A percentile compares a stretch with the other conserved stretches of the same genome.
Conservation (phyloP, 75 land plant genomes). For the Picea sitchensis region DNA sequence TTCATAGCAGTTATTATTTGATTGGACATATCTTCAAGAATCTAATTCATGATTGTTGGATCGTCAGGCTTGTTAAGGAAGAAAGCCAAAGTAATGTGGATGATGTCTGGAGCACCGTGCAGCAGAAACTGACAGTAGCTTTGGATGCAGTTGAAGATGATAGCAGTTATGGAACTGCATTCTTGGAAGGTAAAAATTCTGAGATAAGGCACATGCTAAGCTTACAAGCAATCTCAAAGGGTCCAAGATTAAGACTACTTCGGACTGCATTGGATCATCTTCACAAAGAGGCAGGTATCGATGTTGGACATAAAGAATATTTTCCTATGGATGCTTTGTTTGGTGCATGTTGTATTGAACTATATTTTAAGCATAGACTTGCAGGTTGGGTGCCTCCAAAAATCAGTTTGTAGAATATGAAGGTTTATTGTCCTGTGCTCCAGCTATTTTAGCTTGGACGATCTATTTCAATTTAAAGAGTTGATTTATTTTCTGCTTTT, state of each 20-base stretch:
- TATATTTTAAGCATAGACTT: not conserved
- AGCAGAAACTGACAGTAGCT: constrained; percentile 3
- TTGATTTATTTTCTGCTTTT: not conserved
- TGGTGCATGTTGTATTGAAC: not conserved
- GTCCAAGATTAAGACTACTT: constrained; percentile 32
- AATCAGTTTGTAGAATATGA: not conserved
- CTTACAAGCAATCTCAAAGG: constrained; percentile 33
- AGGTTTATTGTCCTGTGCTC: not conserved
- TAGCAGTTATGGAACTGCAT: not conserved
- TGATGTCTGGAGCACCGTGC: not conserved
- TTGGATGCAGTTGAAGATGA: not conserved
- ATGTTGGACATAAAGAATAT: not conserved
- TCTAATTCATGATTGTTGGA: constrained; percentile 5
- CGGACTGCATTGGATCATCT: constrained; percentile 27
- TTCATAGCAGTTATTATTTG: not conserved
- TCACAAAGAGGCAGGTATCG: constrained; percentile 51
- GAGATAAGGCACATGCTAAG: constrained; percentile 11
- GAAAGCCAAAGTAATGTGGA: not conserved
- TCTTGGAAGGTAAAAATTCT: constrained; percentile 2
- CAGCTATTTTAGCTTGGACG: too few species aligned
- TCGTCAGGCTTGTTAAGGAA: not conserved
- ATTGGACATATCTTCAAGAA: not conserved
- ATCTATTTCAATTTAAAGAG: too few species aligned
- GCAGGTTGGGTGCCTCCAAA: not conserved
- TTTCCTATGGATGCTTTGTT: not conserved